phyloP scores from a whole-genome alignment of 306 rosid genomes.

The Medicago ruthenica region DNA sequence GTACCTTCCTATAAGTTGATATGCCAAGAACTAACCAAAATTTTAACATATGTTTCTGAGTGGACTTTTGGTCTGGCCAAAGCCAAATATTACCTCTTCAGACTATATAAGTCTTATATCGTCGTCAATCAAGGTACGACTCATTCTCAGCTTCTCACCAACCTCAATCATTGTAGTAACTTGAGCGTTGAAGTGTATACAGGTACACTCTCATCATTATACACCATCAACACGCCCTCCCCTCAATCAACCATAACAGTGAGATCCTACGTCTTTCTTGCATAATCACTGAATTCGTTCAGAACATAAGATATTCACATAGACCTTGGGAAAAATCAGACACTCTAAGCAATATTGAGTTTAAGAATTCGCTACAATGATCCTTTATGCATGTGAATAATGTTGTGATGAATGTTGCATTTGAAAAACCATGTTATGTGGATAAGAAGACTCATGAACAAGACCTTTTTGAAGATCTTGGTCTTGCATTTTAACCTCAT shows the following conservation, averaged over 20 bases:
- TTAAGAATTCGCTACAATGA: constrained; percentile 35
- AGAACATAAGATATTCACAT: constrained; percentile 53
- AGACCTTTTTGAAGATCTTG: constrained; percentile 55
- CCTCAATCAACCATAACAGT: neutral
- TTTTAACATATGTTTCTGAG: constrained; percentile 33
- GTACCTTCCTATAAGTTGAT: constrained; percentile 48
- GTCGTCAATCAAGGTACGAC: neutral
- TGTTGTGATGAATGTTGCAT: constrained; percentile 65
- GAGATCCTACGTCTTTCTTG: neutral
- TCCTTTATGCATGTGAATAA: constrained; percentile 54
- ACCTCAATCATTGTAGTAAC: neutral
- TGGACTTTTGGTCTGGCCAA: neutral
- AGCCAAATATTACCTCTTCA: neutral
- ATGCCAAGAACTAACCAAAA: constrained; percentile 47
- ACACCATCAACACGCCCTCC: neutral
- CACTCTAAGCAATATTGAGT: constrained; percentile 38
- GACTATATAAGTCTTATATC: neutral
- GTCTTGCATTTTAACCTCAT: constrained; percentile 58
- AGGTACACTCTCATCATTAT: neutral
- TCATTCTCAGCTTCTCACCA: neutral
- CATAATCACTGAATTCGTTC: neutral
- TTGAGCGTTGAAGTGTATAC: neutral
- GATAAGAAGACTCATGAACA: constrained; percentile 59
- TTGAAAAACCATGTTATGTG: constrained; percentile 74
- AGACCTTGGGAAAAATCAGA: constrained; percentile 43